Evolutionary conservation across 106 monocot species (phyloP).

Genomic region (Acorus calamus): DNA sequence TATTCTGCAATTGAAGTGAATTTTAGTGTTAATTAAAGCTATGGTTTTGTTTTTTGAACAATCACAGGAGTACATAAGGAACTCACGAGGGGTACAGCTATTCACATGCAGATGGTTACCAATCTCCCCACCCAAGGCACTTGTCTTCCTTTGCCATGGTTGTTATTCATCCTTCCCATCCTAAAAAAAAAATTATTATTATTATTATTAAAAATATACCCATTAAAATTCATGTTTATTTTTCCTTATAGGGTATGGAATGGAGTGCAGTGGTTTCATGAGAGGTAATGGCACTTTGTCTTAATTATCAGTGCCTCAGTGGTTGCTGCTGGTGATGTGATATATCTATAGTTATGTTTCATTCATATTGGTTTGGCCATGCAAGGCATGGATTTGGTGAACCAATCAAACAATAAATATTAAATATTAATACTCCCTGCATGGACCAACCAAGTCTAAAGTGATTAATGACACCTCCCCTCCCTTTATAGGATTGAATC

Average conservation of each 20-base stretch:
- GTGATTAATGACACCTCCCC: too few species aligned
- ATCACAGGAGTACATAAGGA: conserved; percentile 63
- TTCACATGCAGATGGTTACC: conserved; percentile 96
- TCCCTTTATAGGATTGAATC: too few species aligned
- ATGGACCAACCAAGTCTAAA: too few species aligned
- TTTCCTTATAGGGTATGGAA: conserved; percentile 49
- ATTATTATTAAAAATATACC: not conserved
- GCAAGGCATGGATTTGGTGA: too few species aligned
- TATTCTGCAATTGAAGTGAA: too few species aligned
- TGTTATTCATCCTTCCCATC: not conserved
- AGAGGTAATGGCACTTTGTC: conserved; percentile 29
- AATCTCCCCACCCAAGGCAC: conserved; percentile 47
- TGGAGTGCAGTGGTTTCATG: conserved; percentile 87
- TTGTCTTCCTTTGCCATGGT: conserved; percentile 98
- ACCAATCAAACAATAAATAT: too few species aligned
- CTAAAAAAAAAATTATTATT: not conserved
- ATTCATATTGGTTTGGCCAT: too few species aligned
- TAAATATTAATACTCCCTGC: too few species aligned
- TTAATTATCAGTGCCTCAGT: not conserved
- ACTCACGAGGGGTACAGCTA: conserved; percentile 68
- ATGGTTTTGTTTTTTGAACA: too few species aligned
- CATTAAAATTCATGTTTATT: not conserved
- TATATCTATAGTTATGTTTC: too few species aligned
- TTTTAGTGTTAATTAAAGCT: too few species aligned
- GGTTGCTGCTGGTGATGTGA: too few species aligned